Percentiles rank a stretch among this genome's conserved stretches.
These are phyloP conservation scores for Albophoma yamanashiensis DNA, from an alignment of 2,329 filamentous ascomycete species.

Conservation along the genomic window DNA sequence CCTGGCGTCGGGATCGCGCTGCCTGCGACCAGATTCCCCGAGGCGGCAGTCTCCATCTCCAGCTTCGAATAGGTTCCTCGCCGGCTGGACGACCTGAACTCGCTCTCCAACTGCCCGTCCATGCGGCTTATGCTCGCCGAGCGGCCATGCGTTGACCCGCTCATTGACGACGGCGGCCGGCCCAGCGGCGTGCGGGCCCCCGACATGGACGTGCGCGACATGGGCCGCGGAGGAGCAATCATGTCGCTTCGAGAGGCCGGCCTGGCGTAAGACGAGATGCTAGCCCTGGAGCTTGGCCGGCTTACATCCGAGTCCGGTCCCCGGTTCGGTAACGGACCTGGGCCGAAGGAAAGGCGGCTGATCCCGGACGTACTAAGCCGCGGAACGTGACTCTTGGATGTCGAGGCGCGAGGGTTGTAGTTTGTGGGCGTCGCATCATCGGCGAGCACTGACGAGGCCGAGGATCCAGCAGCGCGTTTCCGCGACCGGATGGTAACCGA, in stretches of 20 bases:
- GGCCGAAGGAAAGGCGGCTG: constrained; percentile 53
- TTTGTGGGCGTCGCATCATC: constrained; percentile 42
- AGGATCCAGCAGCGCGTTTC: constrained; percentile 54
- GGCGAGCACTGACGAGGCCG: constrained; percentile 36
- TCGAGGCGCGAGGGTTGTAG: constrained; percentile 17
- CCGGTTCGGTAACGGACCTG: constrained; percentile 48
- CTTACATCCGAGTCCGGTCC: constrained; percentile 33
- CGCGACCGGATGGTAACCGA: constrained; percentile 56
- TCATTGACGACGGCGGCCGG: constrained; percentile 62
- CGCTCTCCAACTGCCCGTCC: constrained; percentile 31
- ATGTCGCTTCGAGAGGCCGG: constrained; percentile 44
- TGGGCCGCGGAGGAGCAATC: constrained; percentile 45
- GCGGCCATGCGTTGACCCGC: constrained; percentile 49
- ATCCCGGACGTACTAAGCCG: constrained; percentile 52
- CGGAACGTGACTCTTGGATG: constrained; percentile 39
- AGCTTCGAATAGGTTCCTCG: constrained; percentile 41
- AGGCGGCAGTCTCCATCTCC: constrained; percentile 28
- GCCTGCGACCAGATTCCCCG: constrained; percentile 27
- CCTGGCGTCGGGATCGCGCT: constrained; percentile 37
- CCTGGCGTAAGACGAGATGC: constrained; percentile 43
- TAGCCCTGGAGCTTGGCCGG: constrained; percentile 65
- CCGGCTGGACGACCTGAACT: constrained; percentile 41
- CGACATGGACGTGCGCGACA: constrained; percentile 52
- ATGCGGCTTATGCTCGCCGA: constrained; percentile 47
- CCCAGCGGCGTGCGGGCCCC: constrained; percentile 55